Evolutionary conservation across 2,329 filamentous ascomycete species (phyloP), one percentile per base, ranked within the genome.

Genomic region (Colletotrichum noveboracense): DNA sequence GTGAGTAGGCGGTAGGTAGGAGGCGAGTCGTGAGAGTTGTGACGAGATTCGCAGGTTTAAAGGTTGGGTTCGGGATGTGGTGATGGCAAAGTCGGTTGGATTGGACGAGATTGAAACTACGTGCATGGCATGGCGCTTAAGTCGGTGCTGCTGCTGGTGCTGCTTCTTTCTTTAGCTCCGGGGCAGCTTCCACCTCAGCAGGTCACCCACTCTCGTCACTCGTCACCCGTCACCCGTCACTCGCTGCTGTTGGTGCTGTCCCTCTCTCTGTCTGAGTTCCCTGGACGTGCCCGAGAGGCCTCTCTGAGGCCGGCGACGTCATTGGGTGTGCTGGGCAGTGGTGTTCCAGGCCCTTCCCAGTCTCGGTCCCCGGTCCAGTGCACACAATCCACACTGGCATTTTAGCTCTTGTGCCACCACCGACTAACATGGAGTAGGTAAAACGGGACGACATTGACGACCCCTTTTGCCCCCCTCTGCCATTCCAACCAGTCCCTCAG

Each of bases 91-190:
- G 26, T 24, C 70, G 74, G 74, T 76, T 76, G 74, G 74, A 66
- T 75, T 74, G 74, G 30, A 32, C 4, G 73, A 52, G 24, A 65
- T 43, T 56, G 71, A 70, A 70, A 65, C 74, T 61, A 38, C 71
- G 74, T 70, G 66, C 60, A 76, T 75, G 43, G 43, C 43, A 52
- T 62, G 74, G 74, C 74, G 74, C 74, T 76, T 76, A 76, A 76
- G 72, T 18, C 21, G 43, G 43, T 74, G 56, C 34, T 66, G 38
- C 16, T 18, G 64, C 18, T 55, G 64, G 43, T 66, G 52, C 21
- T 75, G 43, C 24, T 34, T 28, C 58, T 68, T 65, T 52, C 71
- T 74, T 58, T 74, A 65, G 71, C 64, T 58, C 24, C 3, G 21
- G 55, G 55, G 26, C 55, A 58, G 26, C 43, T 21, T 52, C 43